These are phyloP conservation scores for Sphagnum fallax DNA, from an alignment of 228 moss, liverwort and hornwort species.

Conservation along the genomic window DNA sequence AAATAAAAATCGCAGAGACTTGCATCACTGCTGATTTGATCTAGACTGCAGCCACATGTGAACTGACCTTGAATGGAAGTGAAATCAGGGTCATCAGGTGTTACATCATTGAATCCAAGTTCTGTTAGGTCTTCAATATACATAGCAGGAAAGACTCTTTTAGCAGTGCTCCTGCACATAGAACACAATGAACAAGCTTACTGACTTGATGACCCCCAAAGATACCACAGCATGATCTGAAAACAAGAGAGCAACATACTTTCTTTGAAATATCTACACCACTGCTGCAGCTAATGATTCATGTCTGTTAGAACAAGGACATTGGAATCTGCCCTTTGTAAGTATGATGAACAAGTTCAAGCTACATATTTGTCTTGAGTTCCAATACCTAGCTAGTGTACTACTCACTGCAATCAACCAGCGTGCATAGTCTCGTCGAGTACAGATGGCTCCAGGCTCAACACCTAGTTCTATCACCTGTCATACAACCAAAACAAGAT, in stretches of 20 bases:
- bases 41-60: too few species aligned
- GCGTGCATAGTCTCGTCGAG: slow-evolving; percentile 90
- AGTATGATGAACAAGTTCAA: too few species aligned
- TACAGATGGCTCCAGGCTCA: slow-evolving; percentile 73
- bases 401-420: slow-evolving; percentile 82
- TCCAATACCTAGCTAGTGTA: slow-evolving; percentile 61
- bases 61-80: slow-evolving; percentile 78
- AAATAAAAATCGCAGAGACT: too few species aligned
- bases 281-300: too few species aligned
- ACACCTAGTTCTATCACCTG: slow-evolving; percentile 86
- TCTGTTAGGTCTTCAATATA: slow-evolving; percentile 79
- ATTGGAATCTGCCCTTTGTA: too few species aligned
- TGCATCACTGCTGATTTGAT: too few species aligned
- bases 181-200: too few species aligned
- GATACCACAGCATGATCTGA: too few species aligned
- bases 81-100: slow-evolving; percentile 86
- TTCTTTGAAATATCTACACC: too few species aligned
- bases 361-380: not conserved
- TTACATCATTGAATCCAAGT: slow-evolving; percentile 84
- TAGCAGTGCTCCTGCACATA: slow-evolving; percentile 67
- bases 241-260: too few species aligned
- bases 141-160: slow-evolving; percentile 95
- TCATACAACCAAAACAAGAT: slow-evolving; percentile 2
- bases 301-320: too few species aligned
- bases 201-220: too few species aligned